These are phyloP conservation scores for Chondrus crispus DNA, from an alignment of 23 red algal genomes.

Conservation along the genomic window DNA sequence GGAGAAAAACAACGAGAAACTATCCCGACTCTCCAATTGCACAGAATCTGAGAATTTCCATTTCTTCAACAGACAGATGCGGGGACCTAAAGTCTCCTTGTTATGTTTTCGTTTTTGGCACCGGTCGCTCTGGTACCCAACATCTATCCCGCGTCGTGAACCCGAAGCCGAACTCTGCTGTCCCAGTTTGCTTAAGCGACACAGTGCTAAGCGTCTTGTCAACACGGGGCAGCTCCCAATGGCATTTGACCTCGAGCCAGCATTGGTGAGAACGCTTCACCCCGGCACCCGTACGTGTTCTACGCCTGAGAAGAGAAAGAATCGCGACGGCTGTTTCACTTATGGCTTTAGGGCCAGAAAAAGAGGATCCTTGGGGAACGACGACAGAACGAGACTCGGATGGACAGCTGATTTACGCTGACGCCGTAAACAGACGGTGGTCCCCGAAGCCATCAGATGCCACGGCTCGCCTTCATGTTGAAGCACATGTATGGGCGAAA, in stretches of 20 bases:
- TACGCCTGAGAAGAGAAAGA: constrained; percentile 57
- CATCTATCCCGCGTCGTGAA: constrained; percentile 43
- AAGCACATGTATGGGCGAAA: constrained; percentile 1
- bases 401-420: not conserved
- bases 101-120: constrained; percentile 63
- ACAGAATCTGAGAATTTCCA: no score
- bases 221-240: constrained; percentile 70
- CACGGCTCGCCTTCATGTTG: constrained; percentile 2
- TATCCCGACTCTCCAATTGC: no score
- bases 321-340: constrained; percentile 51
- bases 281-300: constrained; percentile 16
- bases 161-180: no score
- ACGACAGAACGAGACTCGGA: no score
- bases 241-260: constrained; percentile 38
- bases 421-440: constrained; percentile 19
- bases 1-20: no score
- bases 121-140: constrained; percentile 63
- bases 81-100: no score
- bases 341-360: constrained; percentile 71
- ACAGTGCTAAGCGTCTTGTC: constrained; percentile 2
- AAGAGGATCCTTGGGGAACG: constrained; percentile 61
- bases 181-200: not conserved
- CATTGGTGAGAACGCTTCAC: constrained; percentile 18
- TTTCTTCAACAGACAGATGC: no score
- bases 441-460: constrained; percentile 33